These are phyloP conservation scores for Spathaspora passalidarum DNA, from an alignment of 805 yeast species.

Conservation along the genomic window DNA sequence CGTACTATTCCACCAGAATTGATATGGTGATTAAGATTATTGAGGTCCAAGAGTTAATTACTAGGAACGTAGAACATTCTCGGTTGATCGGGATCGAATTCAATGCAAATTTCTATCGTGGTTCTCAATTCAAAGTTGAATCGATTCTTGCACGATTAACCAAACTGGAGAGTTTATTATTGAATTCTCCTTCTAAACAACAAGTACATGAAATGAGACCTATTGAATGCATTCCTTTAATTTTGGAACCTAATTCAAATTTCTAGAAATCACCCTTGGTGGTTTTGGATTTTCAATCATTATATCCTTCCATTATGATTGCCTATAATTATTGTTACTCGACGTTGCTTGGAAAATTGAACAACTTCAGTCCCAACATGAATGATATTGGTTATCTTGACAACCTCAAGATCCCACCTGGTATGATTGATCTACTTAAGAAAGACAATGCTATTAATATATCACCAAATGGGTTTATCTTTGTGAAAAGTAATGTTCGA, in stretches of 20 bases:
- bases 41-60: slow-evolving; percentile 60
- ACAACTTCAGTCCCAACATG: slow-evolving; percentile 45
- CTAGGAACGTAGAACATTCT: slow-evolving; percentile 77
- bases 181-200: slow-evolving; percentile 74
- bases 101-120: slow-evolving; percentile 80
- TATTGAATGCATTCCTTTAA: slow-evolving; percentile 81
- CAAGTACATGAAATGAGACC: slow-evolving; percentile 85
- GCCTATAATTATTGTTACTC: slow-evolving; percentile 89
- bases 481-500: slow-evolving; percentile 62
- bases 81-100: slow-evolving; percentile 87
- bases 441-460: slow-evolving; percentile 52
- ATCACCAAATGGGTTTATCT: slow-evolving; percentile 87
- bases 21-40: slow-evolving; percentile 47
- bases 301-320: slow-evolving; percentile 88
- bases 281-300: slow-evolving; percentile 89
- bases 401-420: slow-evolving; percentile 44
- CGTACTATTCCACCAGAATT: slow-evolving; percentile 46
- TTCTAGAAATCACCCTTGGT: slow-evolving; percentile 86
- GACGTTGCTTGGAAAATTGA: slow-evolving; percentile 62
- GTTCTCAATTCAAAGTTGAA: slow-evolving; percentile 93
- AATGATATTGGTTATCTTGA: slow-evolving; percentile 58
- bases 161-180: slow-evolving; percentile 68
- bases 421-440: slow-evolving; percentile 50
- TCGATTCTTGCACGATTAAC: slow-evolving; percentile 73
- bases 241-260: slow-evolving; percentile 87